Percentiles rank a stretch among this genome's conserved stretches.
These are phyloP conservation scores for Lodderomyces parapsilosis DNA, from an alignment of 1,139 yeast species.

Conservation along the genomic window DNA sequence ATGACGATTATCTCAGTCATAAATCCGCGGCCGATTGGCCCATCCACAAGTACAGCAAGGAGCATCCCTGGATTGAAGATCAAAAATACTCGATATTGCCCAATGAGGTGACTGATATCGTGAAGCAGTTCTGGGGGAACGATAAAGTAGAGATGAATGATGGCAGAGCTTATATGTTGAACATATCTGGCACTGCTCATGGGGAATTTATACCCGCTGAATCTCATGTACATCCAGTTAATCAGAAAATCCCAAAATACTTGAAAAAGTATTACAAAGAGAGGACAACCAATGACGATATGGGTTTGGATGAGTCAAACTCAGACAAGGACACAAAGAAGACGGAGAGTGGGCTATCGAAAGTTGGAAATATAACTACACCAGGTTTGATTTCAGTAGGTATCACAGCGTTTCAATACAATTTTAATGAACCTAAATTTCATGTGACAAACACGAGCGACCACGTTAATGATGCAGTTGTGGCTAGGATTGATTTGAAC, in stretches of 20 bases:
- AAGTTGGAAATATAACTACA: constrained; percentile 29
- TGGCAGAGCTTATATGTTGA: constrained; percentile 41
- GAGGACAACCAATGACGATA: constrained; percentile 11
- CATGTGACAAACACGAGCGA: constrained; percentile 16
- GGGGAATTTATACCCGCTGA: constrained; percentile 40
- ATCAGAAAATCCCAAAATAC: constrained; percentile 42
- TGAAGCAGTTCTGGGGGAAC: constrained; percentile 50
- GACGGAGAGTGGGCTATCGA: constrained; percentile 14
- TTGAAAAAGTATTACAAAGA: constrained; percentile 34
- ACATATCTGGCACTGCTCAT: constrained; percentile 48
- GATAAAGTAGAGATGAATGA: constrained; percentile 17
- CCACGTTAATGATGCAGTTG: constrained; percentile 30
- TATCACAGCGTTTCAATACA: constrained; percentile 25
- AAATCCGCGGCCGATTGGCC: constrained; percentile 57
- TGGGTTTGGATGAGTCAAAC: neutral
- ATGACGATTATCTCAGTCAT: constrained; percentile 50
- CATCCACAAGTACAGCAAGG: constrained; percentile 38
- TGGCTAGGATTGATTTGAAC: constrained; percentile 24
- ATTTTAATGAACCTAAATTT: constrained; percentile 22
- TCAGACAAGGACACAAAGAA: constrained; percentile 13
- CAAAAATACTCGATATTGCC: constrained; percentile 63
- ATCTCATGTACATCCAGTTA: constrained; percentile 17
- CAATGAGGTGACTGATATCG: constrained; percentile 46
- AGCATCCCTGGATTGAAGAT: constrained; percentile 51
- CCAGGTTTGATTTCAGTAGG: constrained; percentile 28